A percentile compares a stretch with the other conserved stretches of the same genome.
phyloP scores from a whole-genome alignment of 495 filamentous ascomycete species.

The Xylaria venustula region DNA sequence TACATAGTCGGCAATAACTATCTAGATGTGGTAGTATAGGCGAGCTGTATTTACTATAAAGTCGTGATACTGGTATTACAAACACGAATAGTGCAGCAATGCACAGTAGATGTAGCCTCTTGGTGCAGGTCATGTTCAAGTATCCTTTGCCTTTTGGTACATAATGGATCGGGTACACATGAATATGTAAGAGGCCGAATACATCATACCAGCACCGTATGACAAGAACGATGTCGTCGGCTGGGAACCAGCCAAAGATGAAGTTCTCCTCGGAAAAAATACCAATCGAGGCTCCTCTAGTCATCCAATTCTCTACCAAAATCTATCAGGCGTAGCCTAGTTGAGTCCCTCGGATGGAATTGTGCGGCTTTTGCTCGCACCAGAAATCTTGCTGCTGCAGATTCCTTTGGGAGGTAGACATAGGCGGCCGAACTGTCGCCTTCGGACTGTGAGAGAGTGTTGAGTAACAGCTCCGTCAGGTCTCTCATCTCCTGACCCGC shows the following conservation, averaged over 20 bases:
- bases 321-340: constrained; percentile 72
- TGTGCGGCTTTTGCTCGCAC: constrained; percentile 81
- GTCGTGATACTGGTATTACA: no score
- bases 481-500: constrained; percentile 66
- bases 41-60: no score
- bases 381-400: constrained; percentile 78
- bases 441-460: constrained; percentile 59
- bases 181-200: no score
- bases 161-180: no score
- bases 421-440: constrained; percentile 60
- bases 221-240: neutral
- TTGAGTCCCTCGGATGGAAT: constrained; percentile 82
- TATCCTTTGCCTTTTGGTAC: no score
- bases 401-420: constrained; percentile 67
- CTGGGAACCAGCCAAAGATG: neutral
- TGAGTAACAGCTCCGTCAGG: constrained; percentile 62
- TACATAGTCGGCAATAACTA: no score
- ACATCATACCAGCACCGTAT: neutral
- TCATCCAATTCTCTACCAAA: constrained; percentile 78
- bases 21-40: no score
- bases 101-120: no score
- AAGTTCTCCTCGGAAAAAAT: neutral
- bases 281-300: constrained; percentile 29
- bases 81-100: no score
- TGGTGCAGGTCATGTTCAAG: no score